Evolutionary conservation across 257 asterid species (phyloP).

Genomic region (Fraxinus pennsylvanica): DNA sequence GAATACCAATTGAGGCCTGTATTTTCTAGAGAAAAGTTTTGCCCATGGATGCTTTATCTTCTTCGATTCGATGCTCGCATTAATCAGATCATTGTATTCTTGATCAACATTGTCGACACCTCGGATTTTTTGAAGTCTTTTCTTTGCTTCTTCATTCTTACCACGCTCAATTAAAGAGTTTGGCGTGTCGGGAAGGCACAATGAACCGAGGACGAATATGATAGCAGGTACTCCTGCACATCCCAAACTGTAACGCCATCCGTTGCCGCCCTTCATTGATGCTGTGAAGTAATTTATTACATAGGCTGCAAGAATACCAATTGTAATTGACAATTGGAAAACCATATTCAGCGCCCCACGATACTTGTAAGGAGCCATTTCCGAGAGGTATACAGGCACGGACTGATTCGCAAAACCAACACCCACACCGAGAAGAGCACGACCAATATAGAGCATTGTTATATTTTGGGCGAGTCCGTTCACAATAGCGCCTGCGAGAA

Average conservation of each 20-base stretch:
- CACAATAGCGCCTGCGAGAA: constrained; percentile 29
- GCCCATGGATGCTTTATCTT: constrained; percentile 41
- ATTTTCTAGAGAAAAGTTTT: constrained; percentile 39
- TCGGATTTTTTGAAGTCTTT: constrained; percentile 39
- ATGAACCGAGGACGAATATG: constrained; percentile 42
- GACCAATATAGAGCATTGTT: constrained; percentile 31
- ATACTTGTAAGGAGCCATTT: constrained; percentile 52
- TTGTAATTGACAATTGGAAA: constrained; percentile 46
- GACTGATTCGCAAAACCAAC: constrained; percentile 49
- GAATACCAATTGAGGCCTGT: constrained; percentile 51
- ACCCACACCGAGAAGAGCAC: constrained; percentile 37
- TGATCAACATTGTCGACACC: constrained; percentile 51
- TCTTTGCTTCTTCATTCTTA: constrained; percentile 31
- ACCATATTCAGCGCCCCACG: constrained; percentile 49
- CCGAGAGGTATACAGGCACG: constrained; percentile 45
- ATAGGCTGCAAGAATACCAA: constrained; percentile 42
- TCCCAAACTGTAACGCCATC: constrained; percentile 47
- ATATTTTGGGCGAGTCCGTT: constrained; percentile 24
- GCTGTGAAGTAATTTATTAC: constrained; percentile 29
- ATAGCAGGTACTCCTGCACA: constrained; percentile 44
- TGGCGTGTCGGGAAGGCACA: constrained; percentile 60
- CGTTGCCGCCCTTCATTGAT: background rate
- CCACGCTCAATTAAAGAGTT: constrained; percentile 63
- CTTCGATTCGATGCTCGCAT: constrained; percentile 51
- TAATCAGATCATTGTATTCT: constrained; percentile 49